Evolutionary conservation across 148 eudicot genomes (phyloP), one percentile per base, ranked within the genome.

Genomic region (Oxyria digyna): DNA sequence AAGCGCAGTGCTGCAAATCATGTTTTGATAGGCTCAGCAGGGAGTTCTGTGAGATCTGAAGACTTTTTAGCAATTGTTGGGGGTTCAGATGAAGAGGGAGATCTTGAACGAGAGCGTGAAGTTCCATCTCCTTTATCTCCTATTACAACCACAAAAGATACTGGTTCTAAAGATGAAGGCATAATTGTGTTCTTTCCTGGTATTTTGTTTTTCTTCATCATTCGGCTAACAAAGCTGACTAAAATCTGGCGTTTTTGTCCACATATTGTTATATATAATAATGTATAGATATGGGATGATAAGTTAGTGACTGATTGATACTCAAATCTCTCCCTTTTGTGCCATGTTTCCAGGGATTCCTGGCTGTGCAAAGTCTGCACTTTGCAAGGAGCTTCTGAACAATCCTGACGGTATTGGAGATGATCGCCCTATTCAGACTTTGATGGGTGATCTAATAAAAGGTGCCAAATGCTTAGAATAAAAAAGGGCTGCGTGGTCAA

Each of bases 281-380:
- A 14, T 6, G 37, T 12, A 31, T 13, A 15, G 13, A 13, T 59
- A 14, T 6, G 18, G 37, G 35, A 57, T 14, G 18, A 57, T 4
- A 6, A 13, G 31, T 14, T 31, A 59, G 35, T 29, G 38, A 59
- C 38, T 59, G 20, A 12, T 59, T 59, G 65, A 59, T 59, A 13
- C 6, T n/a, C 63, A 27, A 68, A 59, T 24, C 13, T 38, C 4
- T 67, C 45, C 69, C 23, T 43, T 66, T 18, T 7, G 42, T 29
- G 55, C 21, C 23, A 46, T 42, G 38, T 62, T 75, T 76, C 23
- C 83, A 93, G 98, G 96, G 81, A 90, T 93, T 72, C 98, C 98
- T 13, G 98, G 98, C 67, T 93, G 98, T 75, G 98, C 96, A 15
- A 93, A 93, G 79, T 93, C 98, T 63, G 97, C 96, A 17, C 92